Evolutionary conservation across 1,284 basidiomycete genomes (phyloP).

Genomic region (Phaffia rhodozyma): DNA sequence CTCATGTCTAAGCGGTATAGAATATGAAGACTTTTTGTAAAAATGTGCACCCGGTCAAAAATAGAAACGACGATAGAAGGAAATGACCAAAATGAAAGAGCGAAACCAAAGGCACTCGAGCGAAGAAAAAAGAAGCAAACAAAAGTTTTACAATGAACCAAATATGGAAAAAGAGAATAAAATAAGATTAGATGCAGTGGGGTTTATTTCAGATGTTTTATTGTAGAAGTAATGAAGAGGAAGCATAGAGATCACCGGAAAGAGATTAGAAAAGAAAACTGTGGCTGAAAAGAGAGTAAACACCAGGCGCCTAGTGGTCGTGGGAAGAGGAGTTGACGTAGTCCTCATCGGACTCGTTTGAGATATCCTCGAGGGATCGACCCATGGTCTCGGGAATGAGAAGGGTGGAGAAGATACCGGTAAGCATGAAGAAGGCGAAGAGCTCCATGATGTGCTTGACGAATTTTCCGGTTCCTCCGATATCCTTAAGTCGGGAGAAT

Average conservation of each 20-base stretch:
- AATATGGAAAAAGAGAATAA: no score
- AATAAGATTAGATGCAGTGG: no score
- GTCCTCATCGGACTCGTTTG: conserved; percentile 53
- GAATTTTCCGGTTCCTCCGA: conserved; percentile 49
- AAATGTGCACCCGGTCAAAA: no score
- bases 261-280: neutral
- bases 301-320: neutral
- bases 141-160: no score
- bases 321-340: conserved; percentile 37
- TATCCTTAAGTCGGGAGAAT: conserved; percentile 57
- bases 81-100: no score
- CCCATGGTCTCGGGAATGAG: conserved; percentile 64
- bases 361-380: conserved; percentile 52
- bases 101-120: no score
- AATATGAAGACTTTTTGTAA: no score
- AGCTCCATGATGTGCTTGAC: conserved; percentile 40
- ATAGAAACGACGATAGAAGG: no score
- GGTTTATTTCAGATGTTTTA: no score
- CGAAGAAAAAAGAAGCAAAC: no score
- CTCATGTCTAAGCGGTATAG: no score
- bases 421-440: conserved; percentile 33
- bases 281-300: neutral
- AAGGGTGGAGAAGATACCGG: conserved; percentile 52
- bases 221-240: no score
- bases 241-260: neutral